Evolutionary conservation across 1,284 basidiomycete genomes (phyloP), one percentile per base, ranked within the genome.

Genomic region (Cronartium quercuum): DNA sequence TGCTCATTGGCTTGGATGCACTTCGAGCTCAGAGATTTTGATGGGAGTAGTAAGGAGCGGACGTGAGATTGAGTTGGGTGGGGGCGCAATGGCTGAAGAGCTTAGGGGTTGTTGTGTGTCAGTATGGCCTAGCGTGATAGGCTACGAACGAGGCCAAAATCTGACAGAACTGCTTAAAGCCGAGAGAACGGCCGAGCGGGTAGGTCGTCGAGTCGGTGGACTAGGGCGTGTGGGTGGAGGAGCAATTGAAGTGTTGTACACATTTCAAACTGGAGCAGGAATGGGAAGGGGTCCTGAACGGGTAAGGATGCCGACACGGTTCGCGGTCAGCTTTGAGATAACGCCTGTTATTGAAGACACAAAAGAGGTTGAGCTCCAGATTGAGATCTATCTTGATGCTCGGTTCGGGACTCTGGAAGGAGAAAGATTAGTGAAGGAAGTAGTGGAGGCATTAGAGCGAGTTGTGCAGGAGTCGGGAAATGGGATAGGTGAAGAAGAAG

Each of bases 51-150:
- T 79, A 3, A 77, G 79, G n/a, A 78, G 77, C 0, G 79, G 79
- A 1, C 64, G 79, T 18, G 79, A 79, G 57, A 75, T 79, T 61
- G 78, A 79, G 34, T 60, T 79, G n/a, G 44, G 60, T 29, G 29
- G 29, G 7, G 57, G 42, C 12, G 34, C 38, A 34, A 51, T 71
- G 58, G 78, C 79, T 6, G 79, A 79, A 57, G 76, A 78, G 44
- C 60, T 79, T 29, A 77, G 77, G 38, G 79, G 79, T 4, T 78
- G 78, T 5, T 79, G 79, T 68, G 79, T 79, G 7, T 79, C 77
- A 3, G 78, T 79, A 15, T 64, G 78, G 0, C 79, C 79, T 1
- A 77, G 77, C 7, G 76, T 77, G 1, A 62, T 76, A 41, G 68
- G 34, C 13, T 69, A 21, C 29, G 3, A 15, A 12, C 6, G 61